Evolutionary conservation across 768 basidiomycete genomes (phyloP), one percentile per base, ranked within the genome.

Genomic region (Cytidiella melzeri): DNA sequence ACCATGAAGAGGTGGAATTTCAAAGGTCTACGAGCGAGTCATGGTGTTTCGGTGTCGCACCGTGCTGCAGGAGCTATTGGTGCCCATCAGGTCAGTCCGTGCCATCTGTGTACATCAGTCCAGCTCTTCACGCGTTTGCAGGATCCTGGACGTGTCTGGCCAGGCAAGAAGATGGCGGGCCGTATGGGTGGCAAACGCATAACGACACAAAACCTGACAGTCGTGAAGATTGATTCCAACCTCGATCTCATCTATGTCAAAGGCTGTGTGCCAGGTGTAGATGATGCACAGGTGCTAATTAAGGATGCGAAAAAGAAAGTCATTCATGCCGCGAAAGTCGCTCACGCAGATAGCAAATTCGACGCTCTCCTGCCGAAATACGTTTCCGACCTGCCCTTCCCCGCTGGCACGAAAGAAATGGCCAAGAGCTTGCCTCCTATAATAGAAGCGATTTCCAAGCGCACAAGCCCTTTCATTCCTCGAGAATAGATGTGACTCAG

Each of bases 151-250:
- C 83, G 96, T 60, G 76, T 97, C 4, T 92, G 89, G 70, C 96
- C 96, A 3, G 96, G 96, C 30, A 96, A 93, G 72, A 98, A 97
- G 74, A 97, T 96, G 95, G 83, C 95, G 9, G 96, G 96, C 27
- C 84, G 84, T 20, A 83, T 97, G 74, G 96, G 96, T 43, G 86
- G 83, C 48, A 75, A 80, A 54, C 83, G 84, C 36, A 77, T 79
- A 7, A 98, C 95, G 6, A 75, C 77, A 12, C 92, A 95, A 61
- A 98, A 97, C 63, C 81, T 98, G 21, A 67, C 84, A 1, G 91
- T 98, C 38, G 77, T 93, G 48, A 87, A 92, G 19, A 77, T 99
- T 51, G 96, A 99, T 71, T 80, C 80, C 19, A 69, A 72, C 12
- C 80, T 96, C 42, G 85, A 98, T 67, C 79, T 97, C 46, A 73